These are phyloP conservation scores for Aspergillus uvarum DNA, from an alignment of 2,329 filamentous ascomycete species.

Conservation along the genomic window DNA sequence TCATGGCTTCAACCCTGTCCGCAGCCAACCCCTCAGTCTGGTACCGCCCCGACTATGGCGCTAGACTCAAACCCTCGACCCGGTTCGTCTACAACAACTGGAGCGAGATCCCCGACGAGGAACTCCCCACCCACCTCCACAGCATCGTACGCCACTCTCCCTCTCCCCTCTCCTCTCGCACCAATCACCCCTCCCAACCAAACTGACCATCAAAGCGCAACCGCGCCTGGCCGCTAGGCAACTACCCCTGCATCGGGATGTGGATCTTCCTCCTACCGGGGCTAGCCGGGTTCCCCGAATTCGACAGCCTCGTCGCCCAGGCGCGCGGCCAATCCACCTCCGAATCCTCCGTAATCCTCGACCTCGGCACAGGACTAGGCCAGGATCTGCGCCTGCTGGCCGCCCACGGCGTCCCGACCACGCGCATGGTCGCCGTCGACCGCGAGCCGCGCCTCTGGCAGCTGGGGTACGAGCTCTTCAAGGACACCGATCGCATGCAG, in stretches of 20 bases:
- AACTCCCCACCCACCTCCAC: conserved; percentile 3
- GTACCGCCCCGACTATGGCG: conserved; percentile 1
- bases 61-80: neutral
- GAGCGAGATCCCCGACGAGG: neutral
- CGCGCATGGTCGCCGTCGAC: conserved; percentile 2
- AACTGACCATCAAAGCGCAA: neutral
- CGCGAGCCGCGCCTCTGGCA: neutral
- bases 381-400: conserved; percentile 5
- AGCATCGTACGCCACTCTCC: neutral
- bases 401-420: neutral
- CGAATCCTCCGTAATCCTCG: neutral
- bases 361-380: neutral
- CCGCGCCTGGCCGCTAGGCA: conserved; percentile 3
- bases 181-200: no score
- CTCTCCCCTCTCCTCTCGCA: no score
- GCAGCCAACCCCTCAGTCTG: conserved; percentile 3
- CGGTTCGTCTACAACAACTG: neutral
- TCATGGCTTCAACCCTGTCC: neutral
- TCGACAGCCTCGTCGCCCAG: neutral
- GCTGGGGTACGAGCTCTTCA: conserved; percentile 4
- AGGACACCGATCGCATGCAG: neutral
- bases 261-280: conserved; percentile 6
- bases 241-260: conserved; percentile 7
- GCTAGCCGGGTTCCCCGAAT: neutral
- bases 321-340: neutral